Evolutionary conservation across 768 basidiomycete genomes (phyloP).

Genomic region (Lentinula edodes): DNA sequence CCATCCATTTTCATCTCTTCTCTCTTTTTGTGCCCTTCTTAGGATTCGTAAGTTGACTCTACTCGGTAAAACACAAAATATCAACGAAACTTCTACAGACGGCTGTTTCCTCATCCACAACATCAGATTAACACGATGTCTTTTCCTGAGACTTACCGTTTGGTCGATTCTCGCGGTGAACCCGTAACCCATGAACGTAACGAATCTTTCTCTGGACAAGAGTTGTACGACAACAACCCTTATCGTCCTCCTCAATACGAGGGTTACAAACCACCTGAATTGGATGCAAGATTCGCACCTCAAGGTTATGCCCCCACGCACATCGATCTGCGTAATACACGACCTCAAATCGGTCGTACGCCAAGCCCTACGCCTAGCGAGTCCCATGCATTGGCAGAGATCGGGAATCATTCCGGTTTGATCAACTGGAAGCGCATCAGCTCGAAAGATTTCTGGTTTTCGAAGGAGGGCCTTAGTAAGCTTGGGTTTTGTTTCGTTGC

Average conservation of each 20-base stretch:
- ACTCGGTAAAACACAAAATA: neutral
- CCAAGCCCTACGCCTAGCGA: constrained; percentile 34
- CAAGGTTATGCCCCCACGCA: neutral
- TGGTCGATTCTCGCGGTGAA: neutral
- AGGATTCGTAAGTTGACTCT: neutral
- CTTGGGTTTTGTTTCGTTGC: neutral
- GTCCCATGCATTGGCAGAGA: constrained; percentile 15
- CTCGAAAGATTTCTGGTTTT: neutral
- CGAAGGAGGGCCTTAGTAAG: neutral
- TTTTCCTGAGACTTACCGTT: neutral
- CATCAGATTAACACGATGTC: neutral
- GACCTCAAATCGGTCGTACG: constrained; percentile 17
- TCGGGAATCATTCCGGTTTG: neutral
- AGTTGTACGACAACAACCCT: neutral
- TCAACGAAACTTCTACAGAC: neutral
- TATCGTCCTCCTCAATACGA: neutral
- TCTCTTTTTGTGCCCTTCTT: neutral
- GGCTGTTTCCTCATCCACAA: neutral
- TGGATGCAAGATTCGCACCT: neutral
- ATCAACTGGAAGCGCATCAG: neutral
- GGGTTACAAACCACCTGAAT: neutral
- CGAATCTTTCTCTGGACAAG: neutral
- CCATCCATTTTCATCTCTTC: neutral
- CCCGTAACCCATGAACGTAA: neutral
- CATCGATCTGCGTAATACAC: neutral